These are phyloP conservation scores for Colletotrichum sp. DNA, from an alignment of 2,329 filamentous ascomycete species.

Conservation along the genomic window DNA sequence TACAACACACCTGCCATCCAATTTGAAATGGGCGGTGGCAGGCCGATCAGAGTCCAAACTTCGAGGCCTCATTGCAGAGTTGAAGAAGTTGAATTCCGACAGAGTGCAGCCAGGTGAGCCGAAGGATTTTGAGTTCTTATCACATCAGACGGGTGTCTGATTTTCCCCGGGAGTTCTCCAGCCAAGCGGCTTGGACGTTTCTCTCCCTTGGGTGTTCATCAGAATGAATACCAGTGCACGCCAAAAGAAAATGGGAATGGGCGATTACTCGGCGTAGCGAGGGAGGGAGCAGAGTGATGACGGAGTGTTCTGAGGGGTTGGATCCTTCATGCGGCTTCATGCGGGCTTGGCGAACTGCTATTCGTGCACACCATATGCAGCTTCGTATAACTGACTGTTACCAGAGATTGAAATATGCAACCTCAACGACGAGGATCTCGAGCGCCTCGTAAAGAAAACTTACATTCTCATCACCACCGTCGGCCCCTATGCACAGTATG, in stretches of 20 bases:
- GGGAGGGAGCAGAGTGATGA: not conserved
- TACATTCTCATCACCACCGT: constrained; percentile 62
- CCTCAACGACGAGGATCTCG: constrained; percentile 50
- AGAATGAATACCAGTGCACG: not conserved
- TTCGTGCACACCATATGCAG: not conserved
- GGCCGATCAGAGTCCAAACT: constrained; percentile 83
- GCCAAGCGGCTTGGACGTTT: not conserved
- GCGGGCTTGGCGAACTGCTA: not conserved
- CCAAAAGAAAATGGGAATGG: not conserved
- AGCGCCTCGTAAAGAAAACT: constrained; percentile 58
- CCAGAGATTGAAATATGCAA: constrained; percentile 58
- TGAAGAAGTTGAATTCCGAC: constrained; percentile 71
- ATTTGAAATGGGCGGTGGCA: constrained; percentile 86
- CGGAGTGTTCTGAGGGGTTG: not conserved
- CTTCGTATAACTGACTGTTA: not conserved
- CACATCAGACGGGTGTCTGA: not conserved
- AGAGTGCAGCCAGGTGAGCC: constrained; percentile 70
- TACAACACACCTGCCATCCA: constrained; percentile 70
- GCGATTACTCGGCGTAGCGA: not conserved
- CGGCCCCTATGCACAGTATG: constrained; percentile 62
- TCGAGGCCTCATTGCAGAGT: constrained; percentile 67
- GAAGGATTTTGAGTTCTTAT: not conserved
- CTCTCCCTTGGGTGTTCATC: not conserved
- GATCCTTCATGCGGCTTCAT: not conserved
- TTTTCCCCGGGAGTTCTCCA: not conserved